Base-by-base conservation (phyloP, 768 basidiomycete species). In the Phylloporus sp. region DNA sequence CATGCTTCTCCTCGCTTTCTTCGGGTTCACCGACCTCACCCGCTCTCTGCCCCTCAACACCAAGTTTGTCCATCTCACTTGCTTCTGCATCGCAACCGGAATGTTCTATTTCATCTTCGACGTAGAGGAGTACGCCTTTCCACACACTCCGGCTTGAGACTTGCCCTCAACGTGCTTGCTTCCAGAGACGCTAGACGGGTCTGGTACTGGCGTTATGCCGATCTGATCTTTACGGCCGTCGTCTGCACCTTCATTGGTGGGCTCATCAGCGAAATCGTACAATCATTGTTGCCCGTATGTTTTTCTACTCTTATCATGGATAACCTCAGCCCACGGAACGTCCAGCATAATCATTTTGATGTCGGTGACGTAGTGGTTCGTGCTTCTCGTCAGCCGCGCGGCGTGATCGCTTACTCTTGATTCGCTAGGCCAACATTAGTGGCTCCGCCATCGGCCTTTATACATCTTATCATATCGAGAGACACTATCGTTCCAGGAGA, bases 41-140 rank as follows among this genome's bases (percentile, higher is more conserved):
- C 74, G 75, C 53, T 69, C 80, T 11, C 63, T 91, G 22, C 88
- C 87, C 1, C 62, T 91, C 16, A 88, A 89, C 62, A 85, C 86
- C 78, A 91, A 91, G 68, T 64, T 91, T 15, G 70, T 91, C 24
- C 91, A 88, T 61, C 89, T 93, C 62, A 58, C 87, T 11, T 91
- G 88, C 66, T 86, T 93, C 52, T 74, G 75, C 48, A 55, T 88
- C 23, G 88, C 89, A 2, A 93, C 89, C 0, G 83, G 71, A 4
- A 80, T 91, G 6, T 92, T 92, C 68, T 93, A 91, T 69, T 92
- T 91, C 62, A 88, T 92, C 42, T 78, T 90, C 29, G 91, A 93
- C 60, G 84, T 91, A 9, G 91, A 93, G 53, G 91, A 93, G 90
- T 93, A 59, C 66, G 87, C 72, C n/a, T 26, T 36, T 42, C 13